Percentiles rank a stretch among this genome's conserved stretches.
Conservation (phyloP, 306 rosid genomes). For the Trichosanthes truncata region DNA sequence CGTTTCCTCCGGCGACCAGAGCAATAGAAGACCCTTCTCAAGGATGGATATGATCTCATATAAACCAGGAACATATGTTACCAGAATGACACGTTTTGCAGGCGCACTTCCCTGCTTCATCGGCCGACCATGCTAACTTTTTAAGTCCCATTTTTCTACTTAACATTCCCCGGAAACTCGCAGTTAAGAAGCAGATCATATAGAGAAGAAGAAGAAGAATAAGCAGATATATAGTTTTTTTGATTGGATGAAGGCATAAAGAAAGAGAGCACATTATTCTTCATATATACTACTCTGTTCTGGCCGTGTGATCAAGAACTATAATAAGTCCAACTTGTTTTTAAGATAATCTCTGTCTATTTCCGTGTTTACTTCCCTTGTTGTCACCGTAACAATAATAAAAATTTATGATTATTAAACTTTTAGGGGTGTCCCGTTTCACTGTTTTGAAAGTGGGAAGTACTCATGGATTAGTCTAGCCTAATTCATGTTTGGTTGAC, state of each 20-base stretch:
- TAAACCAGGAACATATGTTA: slow-evolving; percentile 42
- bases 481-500: too few relatives aligned
- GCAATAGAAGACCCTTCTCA: slow-evolving; percentile 16
- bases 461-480: too few relatives aligned
- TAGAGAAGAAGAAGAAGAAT: not conserved
- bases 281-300: too few relatives aligned
- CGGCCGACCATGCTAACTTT: slow-evolving; percentile 37
- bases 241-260: not conserved
- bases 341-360: not conserved
- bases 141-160: not conserved
- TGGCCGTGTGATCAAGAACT: not conserved
- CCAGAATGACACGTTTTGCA: slow-evolving; percentile 35
- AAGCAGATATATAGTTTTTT: not conserved
- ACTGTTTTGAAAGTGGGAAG: too few relatives aligned
- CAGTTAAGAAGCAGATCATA: not conserved
- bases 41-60: slow-evolving; percentile 34
- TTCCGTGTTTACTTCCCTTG: not conserved
- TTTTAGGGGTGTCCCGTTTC: too few relatives aligned
- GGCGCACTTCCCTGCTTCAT: slow-evolving; percentile 33
- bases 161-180: not conserved
- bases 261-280: not conserved
- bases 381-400: not conserved
- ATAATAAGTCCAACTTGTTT: not conserved
- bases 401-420: not conserved
- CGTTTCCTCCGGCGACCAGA: slow-evolving; percentile 27